A percentile compares a stretch with the other conserved stretches of the same genome.
Evolutionary conservation across 805 yeast genomes (phyloP).

Genomic region (Candida qinlingensis): DNA sequence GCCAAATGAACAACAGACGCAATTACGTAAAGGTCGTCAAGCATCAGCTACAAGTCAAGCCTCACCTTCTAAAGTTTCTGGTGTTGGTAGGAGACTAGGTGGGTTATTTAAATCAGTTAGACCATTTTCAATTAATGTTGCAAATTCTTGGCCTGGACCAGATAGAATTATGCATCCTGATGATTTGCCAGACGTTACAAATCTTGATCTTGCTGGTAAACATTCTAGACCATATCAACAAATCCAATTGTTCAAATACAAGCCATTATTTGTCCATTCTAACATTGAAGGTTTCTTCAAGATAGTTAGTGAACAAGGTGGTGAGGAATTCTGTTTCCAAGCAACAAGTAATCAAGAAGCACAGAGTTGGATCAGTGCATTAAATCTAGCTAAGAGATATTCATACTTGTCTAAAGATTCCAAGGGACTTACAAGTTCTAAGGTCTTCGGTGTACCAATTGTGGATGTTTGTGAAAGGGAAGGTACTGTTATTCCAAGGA

Average conservation of each 20-base stretch:
- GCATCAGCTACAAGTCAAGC: constrained; percentile 8
- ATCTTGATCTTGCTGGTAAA: constrained; percentile 32
- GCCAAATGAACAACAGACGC: constrained; percentile 12
- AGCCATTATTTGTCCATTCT: constrained; percentile 30
- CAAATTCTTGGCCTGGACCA: constrained; percentile 31
- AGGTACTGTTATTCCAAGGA: constrained; percentile 51
- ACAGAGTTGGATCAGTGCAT: constrained; percentile 63
- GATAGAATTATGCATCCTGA: constrained; percentile 44
- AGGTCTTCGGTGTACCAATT: constrained; percentile 85
- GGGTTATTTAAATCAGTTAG: constrained; percentile 54
- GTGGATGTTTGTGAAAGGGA: constrained; percentile 72
- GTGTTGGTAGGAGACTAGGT: constrained; percentile 43
- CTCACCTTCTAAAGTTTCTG: constrained; percentile 20
- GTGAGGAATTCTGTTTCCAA: constrained; percentile 61
- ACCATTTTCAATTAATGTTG: constrained; percentile 53
- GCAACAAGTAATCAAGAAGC: constrained; percentile 56
- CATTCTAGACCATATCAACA: constrained; percentile 44
- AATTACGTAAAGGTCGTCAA: constrained; percentile 19
- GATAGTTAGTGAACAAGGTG: constrained; percentile 35
- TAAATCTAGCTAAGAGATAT: constrained; percentile 35
- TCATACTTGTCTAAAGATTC: constrained; percentile 37
- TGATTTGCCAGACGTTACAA: constrained; percentile 55
- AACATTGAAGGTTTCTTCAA: constrained; percentile 39
- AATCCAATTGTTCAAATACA: constrained; percentile 39
- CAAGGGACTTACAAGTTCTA: constrained; percentile 36